These are phyloP conservation scores for Graphilbum ipis-grandicollis DNA, from an alignment of 2,329 filamentous ascomycete genomes.

Conservation along the genomic window DNA sequence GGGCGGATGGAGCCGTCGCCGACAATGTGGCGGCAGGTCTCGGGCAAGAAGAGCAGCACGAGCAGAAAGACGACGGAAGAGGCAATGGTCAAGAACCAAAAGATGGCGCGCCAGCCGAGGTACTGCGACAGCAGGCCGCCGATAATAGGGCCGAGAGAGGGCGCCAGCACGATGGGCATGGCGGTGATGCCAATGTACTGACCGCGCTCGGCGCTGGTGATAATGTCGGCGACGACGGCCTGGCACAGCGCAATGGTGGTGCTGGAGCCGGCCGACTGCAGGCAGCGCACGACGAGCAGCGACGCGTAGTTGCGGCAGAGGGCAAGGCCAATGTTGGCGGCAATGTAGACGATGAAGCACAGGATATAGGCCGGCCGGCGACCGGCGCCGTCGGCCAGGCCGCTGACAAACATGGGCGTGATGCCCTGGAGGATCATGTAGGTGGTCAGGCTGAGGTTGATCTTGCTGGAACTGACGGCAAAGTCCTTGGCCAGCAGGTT, in stretches of 20 bases:
- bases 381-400: conserved; percentile 34
- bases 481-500: conserved; percentile 25
- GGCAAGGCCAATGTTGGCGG: conserved; percentile 33
- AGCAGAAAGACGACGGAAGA: conserved; percentile 21
- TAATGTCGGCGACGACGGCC: conserved; percentile 45
- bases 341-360: conserved; percentile 33
- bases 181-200: conserved; percentile 36
- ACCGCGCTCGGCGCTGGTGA: conserved; percentile 43
- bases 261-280: conserved; percentile 40
- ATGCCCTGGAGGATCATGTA: conserved; percentile 45
- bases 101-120: conserved; percentile 41
- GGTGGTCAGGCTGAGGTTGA: conserved; percentile 34
- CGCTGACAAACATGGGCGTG: conserved; percentile 36
- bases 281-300: conserved; percentile 32
- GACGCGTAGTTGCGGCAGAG: conserved; percentile 29
- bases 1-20: conserved; percentile 29
- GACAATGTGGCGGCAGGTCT: conserved; percentile 31
- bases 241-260: conserved; percentile 38
- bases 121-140: conserved; percentile 39
- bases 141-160: conserved; percentile 35
- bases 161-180: conserved; percentile 28
- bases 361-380: conserved; percentile 34
- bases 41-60: conserved; percentile 32
- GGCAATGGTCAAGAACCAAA: conserved; percentile 42
- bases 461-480: conserved; percentile 18